Evolutionary conservation across 345 rosid genomes (phyloP).

Genomic region (Gossypium turneri): DNA sequence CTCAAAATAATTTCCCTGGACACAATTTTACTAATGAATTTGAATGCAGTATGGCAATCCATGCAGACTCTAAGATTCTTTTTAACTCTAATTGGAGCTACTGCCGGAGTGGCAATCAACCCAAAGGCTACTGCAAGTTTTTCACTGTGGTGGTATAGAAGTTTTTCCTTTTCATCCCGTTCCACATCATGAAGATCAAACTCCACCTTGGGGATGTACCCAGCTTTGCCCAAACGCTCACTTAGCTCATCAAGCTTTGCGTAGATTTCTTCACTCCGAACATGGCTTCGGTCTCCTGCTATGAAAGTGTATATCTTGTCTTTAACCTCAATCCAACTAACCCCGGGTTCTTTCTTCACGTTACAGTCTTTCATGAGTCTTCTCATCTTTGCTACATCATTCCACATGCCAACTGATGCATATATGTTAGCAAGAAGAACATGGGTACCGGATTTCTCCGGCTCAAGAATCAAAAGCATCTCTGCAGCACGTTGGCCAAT

Average conservation of each 20-base stretch:
- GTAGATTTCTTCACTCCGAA: conserved; percentile 46
- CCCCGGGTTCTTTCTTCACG: conserved; percentile 62
- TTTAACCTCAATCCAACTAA: conserved; percentile 66
- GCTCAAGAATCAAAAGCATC: conserved; percentile 51
- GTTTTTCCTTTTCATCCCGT: conserved; percentile 45
- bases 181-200: conserved; percentile 57
- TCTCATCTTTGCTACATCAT: conserved; percentile 45
- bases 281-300: conserved; percentile 56
- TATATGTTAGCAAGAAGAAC: conserved; percentile 55
- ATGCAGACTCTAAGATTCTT: conserved; percentile 64
- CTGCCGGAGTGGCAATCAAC: conserved; percentile 53
- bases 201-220: conserved; percentile 58
- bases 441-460: conserved; percentile 51
- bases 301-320: conserved; percentile 48
- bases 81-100: conserved; percentile 55
- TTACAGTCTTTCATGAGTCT: conserved; percentile 50
- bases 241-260: conserved; percentile 50
- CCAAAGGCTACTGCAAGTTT: conserved; percentile 68
- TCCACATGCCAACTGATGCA: conserved; percentile 61
- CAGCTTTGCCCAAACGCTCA: conserved; percentile 43
- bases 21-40: conserved; percentile 46
- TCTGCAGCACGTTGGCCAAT: conserved; percentile 50
- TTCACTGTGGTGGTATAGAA: conserved; percentile 53
- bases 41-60: conserved; percentile 51
- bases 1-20: conserved; percentile 58